These are phyloP conservation scores for Alternaria brassicae DNA, from an alignment of 2,329 filamentous ascomycete genomes.

Conservation along the genomic window DNA sequence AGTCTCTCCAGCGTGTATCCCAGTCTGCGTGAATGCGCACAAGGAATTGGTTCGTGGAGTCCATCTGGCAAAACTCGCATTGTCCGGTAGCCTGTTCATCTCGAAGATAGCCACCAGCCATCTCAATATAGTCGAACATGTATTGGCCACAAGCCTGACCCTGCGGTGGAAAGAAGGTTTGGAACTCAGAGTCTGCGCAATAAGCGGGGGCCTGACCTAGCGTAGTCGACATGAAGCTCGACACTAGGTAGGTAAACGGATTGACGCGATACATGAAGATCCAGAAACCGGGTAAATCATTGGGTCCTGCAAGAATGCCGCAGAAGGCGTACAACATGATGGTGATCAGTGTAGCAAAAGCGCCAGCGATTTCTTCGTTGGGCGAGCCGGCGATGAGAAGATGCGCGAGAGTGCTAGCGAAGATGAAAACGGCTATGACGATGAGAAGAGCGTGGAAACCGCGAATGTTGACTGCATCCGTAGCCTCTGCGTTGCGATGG, in stretches of 20 bases:
- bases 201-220: conserved; percentile 57
- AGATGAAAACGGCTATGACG: conserved; percentile 68
- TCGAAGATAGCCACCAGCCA: conserved; percentile 52
- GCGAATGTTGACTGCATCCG: conserved; percentile 64
- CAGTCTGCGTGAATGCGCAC: conserved; percentile 51
- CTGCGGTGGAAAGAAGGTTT: conserved; percentile 48
- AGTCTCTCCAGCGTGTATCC: conserved; percentile 65
- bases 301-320: conserved; percentile 67
- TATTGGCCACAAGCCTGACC: conserved; percentile 54
- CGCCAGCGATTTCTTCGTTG: conserved; percentile 71
- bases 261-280: conserved; percentile 77
- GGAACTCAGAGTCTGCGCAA: conserved; percentile 55
- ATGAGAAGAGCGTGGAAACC: conserved; percentile 72
- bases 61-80: conserved; percentile 60
- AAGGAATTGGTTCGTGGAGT: conserved; percentile 58
- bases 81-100: conserved; percentile 49
- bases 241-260: conserved; percentile 71
- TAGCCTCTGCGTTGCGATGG: conserved; percentile 70
- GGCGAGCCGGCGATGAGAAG: conserved; percentile 75
- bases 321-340: conserved; percentile 55
- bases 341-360: conserved; percentile 66
- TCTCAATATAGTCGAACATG: conserved; percentile 52
- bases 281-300: conserved; percentile 73
- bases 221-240: conserved; percentile 62
- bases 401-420: conserved; percentile 71